These are phyloP conservation scores for Ramaria sp. DNA, from an alignment of 768 basidiomycete species.

Conservation along the genomic window DNA sequence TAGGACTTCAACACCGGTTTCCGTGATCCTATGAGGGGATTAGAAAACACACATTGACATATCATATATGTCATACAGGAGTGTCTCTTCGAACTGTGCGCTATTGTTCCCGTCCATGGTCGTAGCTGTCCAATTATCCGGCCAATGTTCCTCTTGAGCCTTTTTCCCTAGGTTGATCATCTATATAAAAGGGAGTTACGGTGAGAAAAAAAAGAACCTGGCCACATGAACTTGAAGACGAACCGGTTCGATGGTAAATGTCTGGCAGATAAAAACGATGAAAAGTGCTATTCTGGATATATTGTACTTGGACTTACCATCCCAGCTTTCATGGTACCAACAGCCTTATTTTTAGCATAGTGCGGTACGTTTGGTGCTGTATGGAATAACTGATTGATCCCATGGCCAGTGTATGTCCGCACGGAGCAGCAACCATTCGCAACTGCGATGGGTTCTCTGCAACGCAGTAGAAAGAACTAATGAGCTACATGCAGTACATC, in stretches of 20 bases:
- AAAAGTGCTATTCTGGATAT: not conserved
- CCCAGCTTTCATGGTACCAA: conserved; percentile 88
- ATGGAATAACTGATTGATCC: conserved; percentile 83
- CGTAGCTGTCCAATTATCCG: conserved; percentile 93
- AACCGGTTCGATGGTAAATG: conserved; percentile 76
- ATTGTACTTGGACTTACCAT: conserved; percentile 48
- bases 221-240: conserved; percentile 11
- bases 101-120: conserved; percentile 84
- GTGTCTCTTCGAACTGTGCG: conserved; percentile 96
- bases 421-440: conserved; percentile 84
- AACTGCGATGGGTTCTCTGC: conserved; percentile 76
- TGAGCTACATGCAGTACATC: not conserved
- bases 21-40: conserved; percentile 58
- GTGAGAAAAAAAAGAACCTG: not conserved
- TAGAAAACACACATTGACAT: not conserved
- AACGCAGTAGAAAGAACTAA: conserved; percentile 12
- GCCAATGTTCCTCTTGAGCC: conserved; percentile 78
- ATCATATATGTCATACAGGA: conserved; percentile 52
- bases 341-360: conserved; percentile 88
- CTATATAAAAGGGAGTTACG: conserved; percentile 25
- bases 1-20: conserved; percentile 80
- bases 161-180: conserved; percentile 87
- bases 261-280: conserved; percentile 8
- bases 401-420: conserved; percentile 86
- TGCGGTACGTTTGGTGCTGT: conserved; percentile 81